phyloP scores from a whole-genome alignment of 371 early-diverging fungal genomes.

The Neoconidiobolus thromboides region DNA sequence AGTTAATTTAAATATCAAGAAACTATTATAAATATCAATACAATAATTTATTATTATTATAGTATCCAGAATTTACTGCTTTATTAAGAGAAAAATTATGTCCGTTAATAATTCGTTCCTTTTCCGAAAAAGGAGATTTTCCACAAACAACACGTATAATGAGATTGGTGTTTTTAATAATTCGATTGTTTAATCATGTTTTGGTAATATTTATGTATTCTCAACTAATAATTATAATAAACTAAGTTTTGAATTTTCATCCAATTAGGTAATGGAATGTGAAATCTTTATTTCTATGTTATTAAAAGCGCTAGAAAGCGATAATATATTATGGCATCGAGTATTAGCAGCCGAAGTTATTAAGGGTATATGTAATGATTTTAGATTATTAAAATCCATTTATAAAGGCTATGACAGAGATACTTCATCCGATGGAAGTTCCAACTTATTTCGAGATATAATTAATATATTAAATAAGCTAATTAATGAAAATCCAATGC shows the following conservation, averaged over 20 bases:
- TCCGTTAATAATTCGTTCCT: slow-evolving; percentile 70
- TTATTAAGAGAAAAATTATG: slow-evolving; percentile 64
- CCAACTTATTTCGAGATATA: slow-evolving; percentile 64
- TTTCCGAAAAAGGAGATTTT: slow-evolving; percentile 76
- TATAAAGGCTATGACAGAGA: slow-evolving; percentile 53
- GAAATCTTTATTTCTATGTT: slow-evolving; percentile 85
- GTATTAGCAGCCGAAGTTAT: slow-evolving; percentile 76
- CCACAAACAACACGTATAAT: slow-evolving; percentile 63
- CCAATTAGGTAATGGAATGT: slow-evolving; percentile 54
- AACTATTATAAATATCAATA: too few species aligned
- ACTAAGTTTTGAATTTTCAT: not conserved
- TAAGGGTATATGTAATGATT: slow-evolving; percentile 41
- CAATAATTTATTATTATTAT: not conserved
- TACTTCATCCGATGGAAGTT: slow-evolving; percentile 21
- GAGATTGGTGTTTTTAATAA: slow-evolving; percentile 57
- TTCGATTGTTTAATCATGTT: slow-evolving; percentile 53
- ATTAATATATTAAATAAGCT: slow-evolving; percentile 51
- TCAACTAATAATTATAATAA: too few species aligned
- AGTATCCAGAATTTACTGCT: slow-evolving; percentile 53
- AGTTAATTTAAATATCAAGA: slow-evolving; percentile 2
- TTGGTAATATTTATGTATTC: slow-evolving; percentile 23
- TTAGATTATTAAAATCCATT: slow-evolving; percentile 33
- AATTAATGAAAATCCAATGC: slow-evolving; percentile 56
- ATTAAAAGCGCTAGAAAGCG: slow-evolving; percentile 58
- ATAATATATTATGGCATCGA: slow-evolving; percentile 58